Conservation (phyloP, 2,329 filamentous ascomycete species). For the Aspergillus alliaceus region DNA sequence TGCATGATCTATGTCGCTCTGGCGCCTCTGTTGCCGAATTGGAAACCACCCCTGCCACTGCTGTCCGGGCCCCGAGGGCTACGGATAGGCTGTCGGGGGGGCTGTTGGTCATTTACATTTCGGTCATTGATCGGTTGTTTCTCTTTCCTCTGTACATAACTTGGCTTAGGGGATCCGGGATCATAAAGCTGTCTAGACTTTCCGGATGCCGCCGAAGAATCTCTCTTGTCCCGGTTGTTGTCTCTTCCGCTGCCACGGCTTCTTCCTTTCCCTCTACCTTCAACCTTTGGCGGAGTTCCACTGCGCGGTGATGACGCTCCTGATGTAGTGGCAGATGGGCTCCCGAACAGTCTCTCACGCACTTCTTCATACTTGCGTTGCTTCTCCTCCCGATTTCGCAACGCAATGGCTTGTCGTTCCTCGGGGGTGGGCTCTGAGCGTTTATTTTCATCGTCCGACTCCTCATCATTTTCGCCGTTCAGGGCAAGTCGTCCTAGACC, state of each 20-base stretch:
- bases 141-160: conserved; percentile 46
- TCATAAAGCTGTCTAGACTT: conserved; percentile 69
- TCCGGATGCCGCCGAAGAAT: conserved; percentile 37
- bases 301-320: conserved; percentile 63
- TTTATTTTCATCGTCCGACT: conserved; percentile 65
- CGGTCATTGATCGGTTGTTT: conserved; percentile 38
- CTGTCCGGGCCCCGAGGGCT: conserved; percentile 76
- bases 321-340: conserved; percentile 44
- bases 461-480: conserved; percentile 52
- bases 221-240: conserved; percentile 41
- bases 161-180: conserved; percentile 64
- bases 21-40: conserved; percentile 65
- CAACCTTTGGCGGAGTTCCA: conserved; percentile 57
- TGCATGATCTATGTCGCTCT: conserved; percentile 31
- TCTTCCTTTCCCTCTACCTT: conserved; percentile 46
- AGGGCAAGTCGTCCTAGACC: conserved; percentile 50
- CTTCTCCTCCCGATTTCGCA: conserved; percentile 82
- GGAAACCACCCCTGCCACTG: conserved; percentile 74
- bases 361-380: conserved; percentile 87
- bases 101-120: conserved; percentile 34
- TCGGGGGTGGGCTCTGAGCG: conserved; percentile 68
- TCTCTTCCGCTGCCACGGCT: conserved; percentile 52
- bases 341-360: conserved; percentile 82
- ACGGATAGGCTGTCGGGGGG: conserved; percentile 63
- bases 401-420: conserved; percentile 74